Base-by-base conservation (phyloP, 345 rosid genomes). In the Linum usitatissimum region DNA sequence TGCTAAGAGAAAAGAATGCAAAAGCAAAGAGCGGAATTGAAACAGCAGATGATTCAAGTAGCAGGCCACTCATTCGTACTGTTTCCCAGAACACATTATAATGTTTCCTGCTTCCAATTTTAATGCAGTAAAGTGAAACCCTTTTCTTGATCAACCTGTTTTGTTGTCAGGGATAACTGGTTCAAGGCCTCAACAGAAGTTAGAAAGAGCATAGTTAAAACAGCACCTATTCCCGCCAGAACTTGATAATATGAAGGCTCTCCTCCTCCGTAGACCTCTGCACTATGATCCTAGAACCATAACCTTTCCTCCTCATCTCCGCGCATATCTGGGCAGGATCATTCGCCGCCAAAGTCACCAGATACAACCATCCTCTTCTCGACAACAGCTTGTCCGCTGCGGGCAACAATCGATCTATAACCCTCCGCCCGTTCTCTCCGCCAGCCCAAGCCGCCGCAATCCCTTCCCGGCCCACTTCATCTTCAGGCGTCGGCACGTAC, bases 391-490 rank as follows among this genome's bases (percentile, higher is more conserved):
- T 64, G 55, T 80, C 83, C 31, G 83, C 87, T 66, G 83, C 69
- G 2, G 84, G 86, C 71, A 87, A 62, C 34, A 87, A 85, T 73
- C 69, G 80, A 62, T 87, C 86, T 3, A 85, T 87, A 8, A 85
- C 80, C 0, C 62, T 56, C 45, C 89, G 71, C 40, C 95, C 91
- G 58, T 85, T 82, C 31, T 83, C 82, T 8, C 94, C 99, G 71
- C 99, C 97, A 19, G 96, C 99, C 97, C 97, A 93, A 66, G 97
- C 78, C 49, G 97, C 78, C 1, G 90, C 76, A 40, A 83, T 88
- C 45, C 84, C 84, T 19, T 64, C 70, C 39, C 23, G n/a, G 18
- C 75, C 81, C 54, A 86, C 97, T 72, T 93, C 99, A 51, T 84
- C 81, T 53, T 87, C 97, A 0, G 97, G 99, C 0, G 97, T 90